These are phyloP conservation scores for Verticillium isaacii DNA, from an alignment of 2,329 filamentous ascomycete species.

Conservation along the genomic window DNA sequence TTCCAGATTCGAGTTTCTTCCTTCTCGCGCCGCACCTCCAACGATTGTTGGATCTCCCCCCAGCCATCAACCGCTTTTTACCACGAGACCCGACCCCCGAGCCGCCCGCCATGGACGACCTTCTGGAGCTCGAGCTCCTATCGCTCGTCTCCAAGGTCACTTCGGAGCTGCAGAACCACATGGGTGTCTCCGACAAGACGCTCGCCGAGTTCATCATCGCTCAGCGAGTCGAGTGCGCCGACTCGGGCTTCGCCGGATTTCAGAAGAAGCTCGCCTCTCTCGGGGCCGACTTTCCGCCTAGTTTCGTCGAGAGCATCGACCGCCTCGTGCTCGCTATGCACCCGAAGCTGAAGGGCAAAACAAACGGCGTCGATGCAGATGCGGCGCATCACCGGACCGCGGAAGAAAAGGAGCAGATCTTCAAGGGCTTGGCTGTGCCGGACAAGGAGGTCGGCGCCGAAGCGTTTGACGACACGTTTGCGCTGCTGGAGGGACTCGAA, in stretches of 20 bases:
- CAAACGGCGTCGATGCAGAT: slow-evolving; percentile 27
- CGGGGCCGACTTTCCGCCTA: slow-evolving; percentile 78
- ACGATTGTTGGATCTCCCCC: background rate
- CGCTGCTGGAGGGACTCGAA: slow-evolving; percentile 81
- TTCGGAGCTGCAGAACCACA: slow-evolving; percentile 88
- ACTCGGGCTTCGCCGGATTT: slow-evolving; percentile 59
- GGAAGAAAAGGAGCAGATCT: slow-evolving; percentile 79
- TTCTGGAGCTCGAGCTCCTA: slow-evolving; percentile 85
- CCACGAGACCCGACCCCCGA: background rate
- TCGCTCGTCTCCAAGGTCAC: slow-evolving; percentile 94
- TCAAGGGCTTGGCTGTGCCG: slow-evolving; percentile 82
- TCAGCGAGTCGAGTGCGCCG: slow-evolving; percentile 72
- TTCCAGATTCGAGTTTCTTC: background rate
- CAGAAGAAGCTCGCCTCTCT: slow-evolving; percentile 69
- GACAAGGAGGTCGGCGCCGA: slow-evolving; percentile 64
- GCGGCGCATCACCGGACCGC: slow-evolving; percentile 33
- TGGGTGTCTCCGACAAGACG: slow-evolving; percentile 89
- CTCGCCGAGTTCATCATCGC: slow-evolving; percentile 95
- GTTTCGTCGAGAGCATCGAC: slow-evolving; percentile 86
- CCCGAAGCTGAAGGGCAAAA: slow-evolving; percentile 71
- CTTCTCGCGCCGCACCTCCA: background rate
- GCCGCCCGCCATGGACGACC: slow-evolving; percentile 70
- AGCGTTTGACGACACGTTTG: slow-evolving; percentile 88
- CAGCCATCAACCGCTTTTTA: background rate
- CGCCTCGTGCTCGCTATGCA: slow-evolving; percentile 86